Base-by-base conservation (phyloP, 2,329 filamentous ascomycete species). In the Fusarium tanahbumbuense region DNA sequence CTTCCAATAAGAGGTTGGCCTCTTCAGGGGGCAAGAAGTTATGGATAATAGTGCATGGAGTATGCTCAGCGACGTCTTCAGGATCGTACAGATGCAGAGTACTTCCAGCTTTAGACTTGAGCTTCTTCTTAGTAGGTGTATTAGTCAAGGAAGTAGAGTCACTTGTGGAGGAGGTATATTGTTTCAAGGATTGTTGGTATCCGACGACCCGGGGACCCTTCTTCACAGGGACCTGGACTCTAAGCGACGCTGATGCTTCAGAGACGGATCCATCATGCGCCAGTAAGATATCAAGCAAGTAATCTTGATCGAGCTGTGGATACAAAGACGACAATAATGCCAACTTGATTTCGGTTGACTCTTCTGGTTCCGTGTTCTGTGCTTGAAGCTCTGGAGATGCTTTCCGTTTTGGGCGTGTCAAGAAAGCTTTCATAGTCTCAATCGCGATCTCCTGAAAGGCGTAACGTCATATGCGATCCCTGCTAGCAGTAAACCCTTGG, bases 31-130 rank as follows among this genome's bases (percentile, higher is more conserved):
- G 89, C 1, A 99, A 84, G 73, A 98, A 98, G 75, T 97, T 96
- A 80, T 97, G 94, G 58, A 98, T 89, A 70, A 98, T 92, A 13
- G 93, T 94, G 80, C 94, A 98, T 2, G 96, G 94, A 0, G 95
- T 97, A 76, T 97, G 88, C 25, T 88, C 85, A 50, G 93, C 91
- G 47, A 98, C 88, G 73, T 97, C 94, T 41, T 89, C 84, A 0
- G 94, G 92, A 44, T 92, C 89, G 79, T 92, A 98, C 0, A 98
- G 84, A 76, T 95, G 92, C 4, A 98, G 81, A 0, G 95, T 98
- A 72, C 89, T 88, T 15, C 94, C 95, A 76, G 91, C 97, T 74
- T 88, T 91, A 1, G 92, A 90, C 64, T 92, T 80, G 1, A 86
- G 68, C 69, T 83, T 88, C 74, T 85, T 87, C 74, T 83, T 86